Evolutionary conservation across 352 stramenopile genomes (phyloP).

Genomic region (Pelagophyceae sp.): DNA sequence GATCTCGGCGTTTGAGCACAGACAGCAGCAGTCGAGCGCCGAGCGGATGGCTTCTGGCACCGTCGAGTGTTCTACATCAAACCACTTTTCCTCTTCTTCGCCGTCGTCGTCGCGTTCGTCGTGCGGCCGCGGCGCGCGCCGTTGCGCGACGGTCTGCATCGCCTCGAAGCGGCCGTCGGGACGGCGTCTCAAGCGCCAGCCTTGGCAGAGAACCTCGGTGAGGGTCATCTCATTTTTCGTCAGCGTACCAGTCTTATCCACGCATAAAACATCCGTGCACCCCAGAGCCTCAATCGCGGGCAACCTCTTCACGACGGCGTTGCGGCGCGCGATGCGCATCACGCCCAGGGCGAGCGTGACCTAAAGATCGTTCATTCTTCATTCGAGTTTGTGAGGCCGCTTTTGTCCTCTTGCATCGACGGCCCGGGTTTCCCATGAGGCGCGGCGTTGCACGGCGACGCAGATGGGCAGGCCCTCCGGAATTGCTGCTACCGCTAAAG

Average conservation of each 20-base stretch:
- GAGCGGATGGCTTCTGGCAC: neutral
- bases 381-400: no score
- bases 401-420: no score
- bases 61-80: neutral
- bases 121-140: slow-evolving; percentile 62
- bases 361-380: no score
- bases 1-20: slow-evolving; percentile 91
- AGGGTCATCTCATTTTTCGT: slow-evolving; percentile 97
- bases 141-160: slow-evolving; percentile 26
- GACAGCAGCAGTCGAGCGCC: slow-evolving; percentile 46
- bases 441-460: slow-evolving; percentile 87
- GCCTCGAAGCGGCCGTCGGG: neutral
- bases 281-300: slow-evolving; percentile 94
- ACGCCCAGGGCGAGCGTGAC: slow-evolving; percentile 91
- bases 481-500: slow-evolving; percentile 93
- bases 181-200: neutral
- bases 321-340: slow-evolving; percentile 90
- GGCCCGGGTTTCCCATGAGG: no score
- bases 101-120: neutral
- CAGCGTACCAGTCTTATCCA: slow-evolving; percentile 89
- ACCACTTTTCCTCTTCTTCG: no score
- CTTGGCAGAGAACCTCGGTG: slow-evolving; percentile 7
- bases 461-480: slow-evolving; percentile 93
- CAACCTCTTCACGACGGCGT: slow-evolving; percentile 95
- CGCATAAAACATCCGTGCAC: slow-evolving; percentile 68